Percentiles rank a stretch among this genome's conserved stretches.
These are phyloP conservation scores for Eucalyptus regnans DNA, from an alignment of 345 rosid species.

Conservation along the genomic window DNA sequence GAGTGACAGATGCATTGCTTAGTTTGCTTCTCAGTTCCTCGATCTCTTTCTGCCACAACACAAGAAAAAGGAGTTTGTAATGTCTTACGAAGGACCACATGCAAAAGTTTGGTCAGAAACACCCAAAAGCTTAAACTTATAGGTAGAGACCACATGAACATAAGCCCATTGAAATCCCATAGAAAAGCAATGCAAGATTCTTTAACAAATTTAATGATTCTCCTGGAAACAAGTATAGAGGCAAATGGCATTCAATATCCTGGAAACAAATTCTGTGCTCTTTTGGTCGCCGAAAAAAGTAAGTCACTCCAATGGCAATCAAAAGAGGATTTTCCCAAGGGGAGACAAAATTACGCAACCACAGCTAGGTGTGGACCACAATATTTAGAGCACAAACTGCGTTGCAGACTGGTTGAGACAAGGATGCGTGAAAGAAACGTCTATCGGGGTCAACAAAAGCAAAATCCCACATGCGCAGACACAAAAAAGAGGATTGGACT, in stretches of 20 bases:
- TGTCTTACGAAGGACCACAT: background rate
- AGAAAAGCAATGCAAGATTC: background rate
- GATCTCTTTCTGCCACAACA: constrained; percentile 47
- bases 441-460: background rate
- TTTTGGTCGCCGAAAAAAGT: background rate
- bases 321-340: background rate
- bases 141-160: background rate
- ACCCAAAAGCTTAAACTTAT: background rate
- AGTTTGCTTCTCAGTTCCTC: constrained; percentile 44
- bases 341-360: background rate
- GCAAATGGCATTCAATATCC: background rate
- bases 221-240: background rate
- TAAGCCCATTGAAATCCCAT: background rate
- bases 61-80: background rate
- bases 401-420: background rate
- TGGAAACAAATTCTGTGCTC: background rate
- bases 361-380: background rate
- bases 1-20: constrained; percentile 23
- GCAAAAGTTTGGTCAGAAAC: background rate
- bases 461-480: background rate
- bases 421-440: background rate
- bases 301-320: background rate
- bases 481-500: background rate
- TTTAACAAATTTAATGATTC: background rate
- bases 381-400: background rate